Conservation (phyloP, 768 basidiomycete genomes). For the Hericium rajendrae region DNA sequence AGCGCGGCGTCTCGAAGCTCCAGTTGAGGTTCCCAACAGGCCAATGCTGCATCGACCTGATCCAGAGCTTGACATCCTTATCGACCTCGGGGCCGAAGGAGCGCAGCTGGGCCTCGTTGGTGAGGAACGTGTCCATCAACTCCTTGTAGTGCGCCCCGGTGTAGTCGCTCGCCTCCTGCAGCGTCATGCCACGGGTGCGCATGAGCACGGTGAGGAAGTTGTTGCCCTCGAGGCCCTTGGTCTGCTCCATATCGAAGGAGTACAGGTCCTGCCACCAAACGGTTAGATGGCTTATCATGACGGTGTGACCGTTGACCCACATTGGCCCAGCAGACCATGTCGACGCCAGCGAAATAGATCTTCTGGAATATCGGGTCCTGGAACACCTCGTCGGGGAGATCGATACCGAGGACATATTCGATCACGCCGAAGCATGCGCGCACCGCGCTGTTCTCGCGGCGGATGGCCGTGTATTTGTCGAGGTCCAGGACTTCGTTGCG, state of each 20-base stretch:
- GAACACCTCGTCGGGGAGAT: conserved; percentile 56
- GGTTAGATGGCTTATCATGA: too few relatives aligned
- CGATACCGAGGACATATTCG: conserved; percentile 50
- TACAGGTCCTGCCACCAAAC: conserved; percentile 44
- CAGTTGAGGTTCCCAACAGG: conserved; percentile 54
- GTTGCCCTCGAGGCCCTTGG: conserved; percentile 52
- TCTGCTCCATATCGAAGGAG: conserved; percentile 67
- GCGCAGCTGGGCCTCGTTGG: conserved; percentile 34
- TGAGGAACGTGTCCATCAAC: conserved; percentile 41
- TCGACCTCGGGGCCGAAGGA: conserved; percentile 43
- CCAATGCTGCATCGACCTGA: conserved; percentile 50
- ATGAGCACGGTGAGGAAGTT: conserved; percentile 65
- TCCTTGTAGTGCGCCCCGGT: conserved; percentile 42
- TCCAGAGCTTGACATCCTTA: conserved; percentile 39
- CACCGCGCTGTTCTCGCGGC: conserved; percentile 63
- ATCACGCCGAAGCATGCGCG: conserved; percentile 53
- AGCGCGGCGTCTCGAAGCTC: conserved; percentile 62
- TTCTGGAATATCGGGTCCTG: conserved; percentile 43
- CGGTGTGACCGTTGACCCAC: conserved; percentile 25
- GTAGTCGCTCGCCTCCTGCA: conserved; percentile 52
- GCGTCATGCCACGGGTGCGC: conserved; percentile 38
- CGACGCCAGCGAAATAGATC: conserved; percentile 49
- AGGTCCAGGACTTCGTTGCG: conserved; percentile 43
- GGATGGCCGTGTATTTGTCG: conserved; percentile 43
- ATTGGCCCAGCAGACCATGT: conserved; percentile 65